Conservation (phyloP, 805 yeast species). For the Sugiyamaella americana region DNA sequence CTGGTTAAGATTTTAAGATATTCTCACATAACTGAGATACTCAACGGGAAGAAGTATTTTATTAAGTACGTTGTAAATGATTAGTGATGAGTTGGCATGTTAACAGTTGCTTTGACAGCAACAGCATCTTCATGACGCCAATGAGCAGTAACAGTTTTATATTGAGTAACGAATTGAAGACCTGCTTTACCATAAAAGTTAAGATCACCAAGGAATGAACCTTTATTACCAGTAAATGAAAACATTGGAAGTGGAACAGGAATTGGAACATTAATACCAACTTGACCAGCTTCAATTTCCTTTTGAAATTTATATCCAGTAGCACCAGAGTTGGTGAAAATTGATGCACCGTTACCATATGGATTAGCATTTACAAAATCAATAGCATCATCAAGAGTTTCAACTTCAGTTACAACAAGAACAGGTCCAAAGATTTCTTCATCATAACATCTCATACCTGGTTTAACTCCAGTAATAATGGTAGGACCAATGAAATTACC, state of each 20-base stretch:
- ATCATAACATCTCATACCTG: slow-evolving; percentile 67
- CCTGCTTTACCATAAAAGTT: slow-evolving; percentile 80
- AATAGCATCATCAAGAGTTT: slow-evolving; percentile 63
- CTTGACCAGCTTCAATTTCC: slow-evolving; percentile 67
- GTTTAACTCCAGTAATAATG: slow-evolving; percentile 51
- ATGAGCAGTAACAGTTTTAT: slow-evolving; percentile 64
- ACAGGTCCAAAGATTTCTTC: slow-evolving; percentile 78
- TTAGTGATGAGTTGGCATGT: slow-evolving; percentile 59
- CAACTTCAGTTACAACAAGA: slow-evolving; percentile 53
- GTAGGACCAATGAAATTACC: slow-evolving; percentile 76
- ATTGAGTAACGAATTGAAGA: slow-evolving; percentile 61
- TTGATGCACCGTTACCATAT: slow-evolving; percentile 67
- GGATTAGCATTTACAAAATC: slow-evolving; percentile 52
- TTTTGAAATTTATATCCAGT: slow-evolving; percentile 65
- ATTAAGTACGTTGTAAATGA: too few relatives aligned
- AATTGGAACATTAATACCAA: slow-evolving; percentile 71
- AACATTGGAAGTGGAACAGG: slow-evolving; percentile 81
- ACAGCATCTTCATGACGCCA: slow-evolving; percentile 54
- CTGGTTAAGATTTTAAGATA: too few relatives aligned
- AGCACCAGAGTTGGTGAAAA: slow-evolving; percentile 65
- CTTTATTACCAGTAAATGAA: slow-evolving; percentile 71
- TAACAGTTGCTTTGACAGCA: slow-evolving; percentile 48
- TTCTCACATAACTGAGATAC: too few relatives aligned
- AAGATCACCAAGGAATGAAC: slow-evolving; percentile 70
- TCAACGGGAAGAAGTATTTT: too few relatives aligned